phyloP scores from a whole-genome alignment of 192 early-diverging fungal genomes.

The Paraglomus occultum region DNA sequence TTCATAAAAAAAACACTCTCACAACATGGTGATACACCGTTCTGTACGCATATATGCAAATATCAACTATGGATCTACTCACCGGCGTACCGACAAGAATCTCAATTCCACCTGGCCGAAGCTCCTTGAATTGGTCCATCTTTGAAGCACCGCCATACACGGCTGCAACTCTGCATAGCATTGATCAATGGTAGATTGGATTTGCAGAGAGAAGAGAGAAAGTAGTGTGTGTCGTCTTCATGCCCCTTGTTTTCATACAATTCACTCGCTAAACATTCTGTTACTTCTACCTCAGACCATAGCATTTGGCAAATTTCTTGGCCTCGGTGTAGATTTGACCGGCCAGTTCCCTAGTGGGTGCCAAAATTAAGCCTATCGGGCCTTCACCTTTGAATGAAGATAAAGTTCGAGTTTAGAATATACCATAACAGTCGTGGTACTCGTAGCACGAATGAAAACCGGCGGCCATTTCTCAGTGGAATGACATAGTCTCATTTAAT shows the following conservation, averaged over 20 bases:
- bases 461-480: too few relatives aligned
- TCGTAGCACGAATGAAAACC: too few relatives aligned
- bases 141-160: conserved; percentile 83
- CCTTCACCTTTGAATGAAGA: conserved; percentile 80
- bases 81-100: conserved; percentile 79
- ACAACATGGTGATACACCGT: too few relatives aligned
- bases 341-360: conserved; percentile 78
- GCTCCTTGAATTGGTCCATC: conserved; percentile 79
- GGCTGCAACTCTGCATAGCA: conserved; percentile 49
- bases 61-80: conserved; percentile 1
- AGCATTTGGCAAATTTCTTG: conserved; percentile 78
- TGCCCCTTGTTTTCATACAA: conserved; percentile 16
- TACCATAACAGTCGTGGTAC: too few relatives aligned
- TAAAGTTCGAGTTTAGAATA: too few relatives aligned
- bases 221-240: conserved; percentile 31
- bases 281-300: conserved; percentile 53
- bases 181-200: conserved; percentile 9
- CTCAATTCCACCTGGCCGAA: conserved; percentile 66
- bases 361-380: conserved; percentile 75
- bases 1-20: too few relatives aligned
- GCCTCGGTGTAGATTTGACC: conserved; percentile 76
- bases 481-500: too few relatives aligned
- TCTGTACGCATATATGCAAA: too few relatives aligned
- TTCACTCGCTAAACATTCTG: conserved; percentile 3
- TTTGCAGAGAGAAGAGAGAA: conserved; percentile 22